Evolutionary conservation across 768 basidiomycete species (phyloP).

Genomic region (Tulasnella sp.): DNA sequence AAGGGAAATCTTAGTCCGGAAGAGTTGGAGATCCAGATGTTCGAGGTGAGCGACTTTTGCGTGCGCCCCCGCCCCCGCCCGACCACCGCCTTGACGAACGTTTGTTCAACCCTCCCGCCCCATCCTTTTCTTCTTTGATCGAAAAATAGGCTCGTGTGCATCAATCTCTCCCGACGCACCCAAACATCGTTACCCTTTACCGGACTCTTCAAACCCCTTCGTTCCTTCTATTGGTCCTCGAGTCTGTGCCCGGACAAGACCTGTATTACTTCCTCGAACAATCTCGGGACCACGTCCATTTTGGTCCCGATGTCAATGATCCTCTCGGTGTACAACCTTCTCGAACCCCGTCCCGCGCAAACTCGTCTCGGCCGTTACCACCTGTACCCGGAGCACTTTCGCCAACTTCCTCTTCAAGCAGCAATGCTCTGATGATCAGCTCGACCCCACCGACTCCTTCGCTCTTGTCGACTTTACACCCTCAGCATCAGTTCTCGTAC

Average conservation of each 20-base stretch:
- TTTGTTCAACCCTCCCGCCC: not conserved
- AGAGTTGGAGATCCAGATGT: constrained; percentile 77
- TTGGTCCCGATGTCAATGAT: constrained; percentile 34
- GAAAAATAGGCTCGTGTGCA: constrained; percentile 74
- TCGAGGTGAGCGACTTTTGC: constrained; percentile 54
- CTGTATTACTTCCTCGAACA: constrained; percentile 98
- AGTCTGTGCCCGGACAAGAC: constrained; percentile 95
- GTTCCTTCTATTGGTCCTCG: constrained; percentile 85
- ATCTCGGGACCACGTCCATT: constrained; percentile 66
- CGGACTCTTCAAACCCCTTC: constrained; percentile 87
- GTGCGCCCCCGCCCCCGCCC: no score
- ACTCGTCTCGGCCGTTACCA: constrained; percentile 34
- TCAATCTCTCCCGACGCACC: constrained; percentile 80
- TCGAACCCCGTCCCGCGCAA: constrained; percentile 35
- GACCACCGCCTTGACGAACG: not conserved
- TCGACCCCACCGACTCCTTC: constrained; percentile 86
- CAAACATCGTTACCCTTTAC: constrained; percentile 92
- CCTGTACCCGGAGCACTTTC: constrained; percentile 23
- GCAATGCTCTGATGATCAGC: constrained; percentile 19
- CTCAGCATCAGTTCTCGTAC: constrained; percentile 71
- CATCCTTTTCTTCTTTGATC: not conserved
- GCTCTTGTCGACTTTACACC: constrained; percentile 75
- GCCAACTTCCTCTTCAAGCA: constrained; percentile 37
- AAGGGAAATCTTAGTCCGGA: constrained; percentile 90
- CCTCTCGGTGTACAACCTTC: constrained; percentile 28